These are phyloP conservation scores for Blumeria hordei DNA, from an alignment of 2,329 filamentous ascomycete genomes.

Conservation along the genomic window DNA sequence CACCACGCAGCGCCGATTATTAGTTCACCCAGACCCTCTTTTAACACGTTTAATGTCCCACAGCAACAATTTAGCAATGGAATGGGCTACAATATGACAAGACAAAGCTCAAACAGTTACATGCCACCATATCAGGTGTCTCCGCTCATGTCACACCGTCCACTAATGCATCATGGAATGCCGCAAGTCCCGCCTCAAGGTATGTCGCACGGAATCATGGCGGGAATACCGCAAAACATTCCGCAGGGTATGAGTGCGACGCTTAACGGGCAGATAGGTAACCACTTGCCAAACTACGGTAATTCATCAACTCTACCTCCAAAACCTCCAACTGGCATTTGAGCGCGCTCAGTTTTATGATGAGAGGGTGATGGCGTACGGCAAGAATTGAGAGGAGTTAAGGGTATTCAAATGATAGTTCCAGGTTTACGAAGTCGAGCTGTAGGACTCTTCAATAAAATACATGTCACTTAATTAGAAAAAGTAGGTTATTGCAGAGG, in stretches of 20 bases:
- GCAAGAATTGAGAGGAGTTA: conserved; percentile 16
- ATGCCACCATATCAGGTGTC: conserved; percentile 16
- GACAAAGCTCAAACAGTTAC: conserved; percentile 16
- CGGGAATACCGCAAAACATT: conserved; percentile 9
- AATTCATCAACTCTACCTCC: conserved; percentile 27
- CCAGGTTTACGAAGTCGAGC: conserved; percentile 12
- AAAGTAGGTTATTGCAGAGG: conserved; percentile 3
- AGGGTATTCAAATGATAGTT: conserved; percentile 11
- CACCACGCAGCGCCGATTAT: conserved; percentile 14
- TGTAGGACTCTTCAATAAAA: conserved; percentile 11
- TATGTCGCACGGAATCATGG: conserved; percentile 7
- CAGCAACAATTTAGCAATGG: conserved; percentile 14
- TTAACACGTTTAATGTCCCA: conserved; percentile 15
- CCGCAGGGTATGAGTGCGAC: conserved; percentile 10
- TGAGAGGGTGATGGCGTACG: conserved; percentile 14
- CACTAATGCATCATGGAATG: conserved; percentile 15
- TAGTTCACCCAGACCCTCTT: conserved; percentile 20
- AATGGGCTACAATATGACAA: conserved; percentile 16
- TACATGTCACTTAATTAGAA: conserved; percentile 4
- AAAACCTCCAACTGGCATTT: conserved; percentile 24
- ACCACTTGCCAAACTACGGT: conserved; percentile 30
- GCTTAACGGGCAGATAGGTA: conserved; percentile 16
- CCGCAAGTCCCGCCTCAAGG: conserved; percentile 10
- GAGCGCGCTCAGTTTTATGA: conserved; percentile 10
- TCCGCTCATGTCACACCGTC: conserved; percentile 15